These are phyloP conservation scores for Geotrichum cucujoidarum DNA, from an alignment of 1,139 yeast genomes.

Conservation along the genomic window DNA sequence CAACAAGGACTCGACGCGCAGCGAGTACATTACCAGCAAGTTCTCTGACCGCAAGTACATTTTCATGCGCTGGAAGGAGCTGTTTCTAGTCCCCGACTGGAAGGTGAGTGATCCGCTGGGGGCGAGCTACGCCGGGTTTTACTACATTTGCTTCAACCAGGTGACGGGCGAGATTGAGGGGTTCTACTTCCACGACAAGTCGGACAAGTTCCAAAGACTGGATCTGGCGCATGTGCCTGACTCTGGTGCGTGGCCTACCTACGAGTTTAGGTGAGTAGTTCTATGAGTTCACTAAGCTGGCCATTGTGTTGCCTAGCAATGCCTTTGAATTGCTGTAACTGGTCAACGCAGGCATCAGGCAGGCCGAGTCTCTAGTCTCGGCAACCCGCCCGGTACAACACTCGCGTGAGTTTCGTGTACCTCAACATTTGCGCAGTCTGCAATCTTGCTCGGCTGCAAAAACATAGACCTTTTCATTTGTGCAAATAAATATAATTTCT, in stretches of 20 bases:
- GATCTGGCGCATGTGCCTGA: constrained; percentile 47
- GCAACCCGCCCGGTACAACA: too few relatives aligned
- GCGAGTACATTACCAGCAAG: constrained; percentile 32
- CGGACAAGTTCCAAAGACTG: constrained; percentile 71
- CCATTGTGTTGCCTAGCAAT: too few relatives aligned
- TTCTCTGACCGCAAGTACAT: constrained; percentile 46
- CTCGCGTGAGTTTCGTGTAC: too few relatives aligned
- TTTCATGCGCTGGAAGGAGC: constrained; percentile 95
- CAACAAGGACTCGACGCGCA: constrained; percentile 31
- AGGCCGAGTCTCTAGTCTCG: too few relatives aligned
- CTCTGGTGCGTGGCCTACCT: constrained; percentile 38
- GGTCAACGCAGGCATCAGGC: too few relatives aligned
- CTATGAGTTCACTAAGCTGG: neutral
- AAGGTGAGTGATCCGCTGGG: constrained; percentile 51
- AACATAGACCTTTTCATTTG: too few relatives aligned
- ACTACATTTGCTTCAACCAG: constrained; percentile 79
- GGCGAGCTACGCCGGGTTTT: constrained; percentile 90
- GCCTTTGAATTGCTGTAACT: neutral
- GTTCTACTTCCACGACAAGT: constrained; percentile 68
- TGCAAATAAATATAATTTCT: too few relatives aligned
- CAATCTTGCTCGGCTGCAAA: too few relatives aligned
- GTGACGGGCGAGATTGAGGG: constrained; percentile 72
- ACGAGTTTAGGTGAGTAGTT: constrained; percentile 34
- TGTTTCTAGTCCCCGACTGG: constrained; percentile 77
- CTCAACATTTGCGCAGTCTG: too few relatives aligned